Percentiles rank a stretch among this genome's conserved stretches.
Evolutionary conservation across 116 monocot species (phyloP).

Genomic region (Posidonia oceanica): DNA sequence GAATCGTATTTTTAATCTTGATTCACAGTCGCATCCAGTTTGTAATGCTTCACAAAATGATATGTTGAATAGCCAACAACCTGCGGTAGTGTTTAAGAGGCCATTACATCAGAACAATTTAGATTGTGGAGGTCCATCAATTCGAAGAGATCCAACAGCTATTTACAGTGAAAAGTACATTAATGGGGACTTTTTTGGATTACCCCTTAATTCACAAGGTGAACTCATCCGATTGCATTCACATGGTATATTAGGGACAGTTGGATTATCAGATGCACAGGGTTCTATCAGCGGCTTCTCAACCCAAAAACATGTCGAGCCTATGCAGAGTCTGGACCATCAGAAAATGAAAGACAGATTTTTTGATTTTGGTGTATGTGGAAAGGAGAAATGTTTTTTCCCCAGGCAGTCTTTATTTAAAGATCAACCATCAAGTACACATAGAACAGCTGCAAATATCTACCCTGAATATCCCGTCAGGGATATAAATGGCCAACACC

Average conservation of each 20-base stretch:
- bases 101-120: constrained; percentile 5
- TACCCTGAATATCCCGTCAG: constrained; percentile 16
- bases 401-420: not conserved
- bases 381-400: constrained; percentile 11
- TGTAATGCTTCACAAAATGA: constrained; percentile 1
- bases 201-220: constrained; percentile 84
- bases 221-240: constrained; percentile 53
- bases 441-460: constrained; percentile 2
- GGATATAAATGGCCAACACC: constrained; percentile 1
- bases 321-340: constrained; percentile 4
- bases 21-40: constrained; percentile 8
- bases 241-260: constrained; percentile 14
- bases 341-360: constrained; percentile 17
- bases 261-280: constrained; percentile 17
- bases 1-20: not conserved
- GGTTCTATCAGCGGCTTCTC: constrained; percentile 7
- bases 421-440: not conserved
- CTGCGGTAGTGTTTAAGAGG: constrained; percentile 10
- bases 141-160: constrained; percentile 7
- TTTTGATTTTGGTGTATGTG: constrained; percentile 2
- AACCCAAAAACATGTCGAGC: constrained; percentile 10
- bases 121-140: constrained; percentile 2
- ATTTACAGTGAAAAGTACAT: constrained; percentile 12
- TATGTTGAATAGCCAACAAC: constrained; percentile 7
- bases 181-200: constrained; percentile 32